A percentile compares a stretch with the other conserved stretches of the same genome.
phyloP scores from a whole-genome alignment of 2,329 filamentous ascomycete genomes.

The Rachicladosporium sp. region DNA sequence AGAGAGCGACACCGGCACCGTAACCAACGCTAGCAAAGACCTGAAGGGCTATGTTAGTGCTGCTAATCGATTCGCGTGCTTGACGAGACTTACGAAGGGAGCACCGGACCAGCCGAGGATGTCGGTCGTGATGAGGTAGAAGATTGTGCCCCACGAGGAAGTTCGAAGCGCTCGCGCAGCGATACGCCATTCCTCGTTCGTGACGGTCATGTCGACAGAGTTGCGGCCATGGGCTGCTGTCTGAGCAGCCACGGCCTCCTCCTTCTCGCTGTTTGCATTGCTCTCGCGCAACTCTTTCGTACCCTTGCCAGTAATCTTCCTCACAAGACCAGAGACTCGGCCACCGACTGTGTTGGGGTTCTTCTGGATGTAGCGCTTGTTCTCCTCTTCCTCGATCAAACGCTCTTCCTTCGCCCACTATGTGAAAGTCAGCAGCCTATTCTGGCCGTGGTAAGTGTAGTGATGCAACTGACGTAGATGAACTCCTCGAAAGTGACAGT shows the following conservation, averaged over 20 bases:
- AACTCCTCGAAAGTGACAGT: conserved; percentile 18
- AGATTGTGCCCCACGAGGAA: conserved; percentile 25
- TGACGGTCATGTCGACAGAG: conserved; percentile 9
- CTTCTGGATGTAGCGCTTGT: neutral
- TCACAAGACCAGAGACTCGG: no score
- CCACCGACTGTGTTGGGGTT: no score
- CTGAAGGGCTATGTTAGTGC: neutral
- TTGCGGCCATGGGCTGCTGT: neutral
- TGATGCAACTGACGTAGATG: conserved; percentile 7
- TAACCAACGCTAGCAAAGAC: conserved; percentile 15
- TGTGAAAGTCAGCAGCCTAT: conserved; percentile 2
- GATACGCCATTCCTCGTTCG: conserved; percentile 23
- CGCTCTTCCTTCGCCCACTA: conserved; percentile 14
- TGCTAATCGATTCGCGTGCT: conserved; percentile 5
- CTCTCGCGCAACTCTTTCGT: no score
- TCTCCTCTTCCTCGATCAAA: conserved; percentile 9
- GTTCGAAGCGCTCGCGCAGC: conserved; percentile 24
- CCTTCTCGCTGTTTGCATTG: no score
- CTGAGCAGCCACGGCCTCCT: neutral
- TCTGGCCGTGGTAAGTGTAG: conserved; percentile 9
- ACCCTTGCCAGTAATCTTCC: no score
- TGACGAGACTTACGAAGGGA: conserved; percentile 16
- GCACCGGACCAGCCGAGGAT: conserved; percentile 26
- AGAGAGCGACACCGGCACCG: conserved; percentile 25
- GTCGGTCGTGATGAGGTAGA: conserved; percentile 35